phyloP scores from a whole-genome alignment of 768 basidiomycete genomes.

The Dacryopinax spathularia region DNA sequence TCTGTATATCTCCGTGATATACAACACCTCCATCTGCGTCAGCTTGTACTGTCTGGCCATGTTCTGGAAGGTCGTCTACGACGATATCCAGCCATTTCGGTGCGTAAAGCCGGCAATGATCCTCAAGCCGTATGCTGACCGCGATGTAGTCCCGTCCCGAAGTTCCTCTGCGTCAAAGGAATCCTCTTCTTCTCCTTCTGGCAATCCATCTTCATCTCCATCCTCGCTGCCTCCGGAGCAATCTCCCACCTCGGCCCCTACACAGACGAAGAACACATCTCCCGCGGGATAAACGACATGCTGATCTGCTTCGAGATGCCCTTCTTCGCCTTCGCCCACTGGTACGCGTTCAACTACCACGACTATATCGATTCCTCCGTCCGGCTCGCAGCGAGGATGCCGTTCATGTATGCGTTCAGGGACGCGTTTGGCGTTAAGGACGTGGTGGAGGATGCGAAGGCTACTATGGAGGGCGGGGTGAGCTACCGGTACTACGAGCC shows the following conservation, averaged over 20 bases:
- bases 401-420: conserved; percentile 67
- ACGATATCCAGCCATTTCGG: conserved; percentile 83
- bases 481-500: conserved; percentile 95
- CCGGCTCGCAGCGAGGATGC: conserved; percentile 74
- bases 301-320: conserved; percentile 97
- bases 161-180: conserved; percentile 97
- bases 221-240: conserved; percentile 67
- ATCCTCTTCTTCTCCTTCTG: conserved; percentile 98
- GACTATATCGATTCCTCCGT: conserved; percentile 62
- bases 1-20: conserved; percentile 71
- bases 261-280: conserved; percentile 76
- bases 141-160: conserved; percentile 59
- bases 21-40: conserved; percentile 37
- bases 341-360: conserved; percentile 82
- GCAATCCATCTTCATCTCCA: conserved; percentile 78
- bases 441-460: conserved; percentile 69
- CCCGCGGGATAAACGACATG: conserved; percentile 75
- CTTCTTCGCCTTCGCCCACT: conserved; percentile 85
- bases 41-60: conserved; percentile 83
- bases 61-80: conserved; percentile 88
- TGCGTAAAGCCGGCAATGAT: conserved; percentile 23
- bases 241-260: conserved; percentile 76
- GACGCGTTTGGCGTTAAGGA: conserved; percentile 82
- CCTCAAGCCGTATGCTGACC: conserved; percentile 18
- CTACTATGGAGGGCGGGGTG: conserved; percentile 80